Evolutionary conservation across 164 flowering plant species (phyloP), one percentile per base, ranked within the genome.

Genomic region (Liriodendron chinense): DNA sequence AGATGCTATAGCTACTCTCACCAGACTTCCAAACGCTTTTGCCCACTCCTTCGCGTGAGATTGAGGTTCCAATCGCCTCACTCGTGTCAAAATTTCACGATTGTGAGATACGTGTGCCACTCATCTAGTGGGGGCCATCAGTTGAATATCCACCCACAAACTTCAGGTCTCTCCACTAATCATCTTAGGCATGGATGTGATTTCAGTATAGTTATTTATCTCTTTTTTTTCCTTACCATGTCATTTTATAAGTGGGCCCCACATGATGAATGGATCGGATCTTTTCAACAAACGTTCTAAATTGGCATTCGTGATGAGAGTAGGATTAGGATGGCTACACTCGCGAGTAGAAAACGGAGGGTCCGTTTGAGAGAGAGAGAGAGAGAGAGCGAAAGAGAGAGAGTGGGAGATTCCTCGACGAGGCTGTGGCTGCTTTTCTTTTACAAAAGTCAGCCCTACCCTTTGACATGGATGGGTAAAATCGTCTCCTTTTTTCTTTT

Each of bases 391-490:
- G 72, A 14, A 50, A 24, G 47, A 8, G 59, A 16, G 61, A 68
- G 66, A 34, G 72, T 18, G 1, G 21, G 70, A 77, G 83, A 81
- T 81, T 81, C 83, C 83, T 72, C 80, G 72, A 72, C 83, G 83
- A 81, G 77, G 83, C 53, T 61, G 80, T 74, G 78, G 72, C 75
- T 78, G 76, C 65, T 68, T 76, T 81, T 78, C 72, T 81, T 78
- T 66, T 81, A 14, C 81, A 62, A 81, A 73, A 78, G 81, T 78
- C 83, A 81, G 83, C 83, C 71, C 25, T 73, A 59, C 73, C 75
- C 67, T 64, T 64, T 64, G 67, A 64, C 67, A 64, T 64, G 67
- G 24, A 7, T 64, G 14, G 14, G 28, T 18, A 12, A 66, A 28
- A 28, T 2, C 69, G 3, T 28, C 14, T 66, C 69, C 25, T 66